These are phyloP conservation scores for Trichoderma aggressivum DNA, from an alignment of 2,329 filamentous ascomycete species.

Conservation along the genomic window DNA sequence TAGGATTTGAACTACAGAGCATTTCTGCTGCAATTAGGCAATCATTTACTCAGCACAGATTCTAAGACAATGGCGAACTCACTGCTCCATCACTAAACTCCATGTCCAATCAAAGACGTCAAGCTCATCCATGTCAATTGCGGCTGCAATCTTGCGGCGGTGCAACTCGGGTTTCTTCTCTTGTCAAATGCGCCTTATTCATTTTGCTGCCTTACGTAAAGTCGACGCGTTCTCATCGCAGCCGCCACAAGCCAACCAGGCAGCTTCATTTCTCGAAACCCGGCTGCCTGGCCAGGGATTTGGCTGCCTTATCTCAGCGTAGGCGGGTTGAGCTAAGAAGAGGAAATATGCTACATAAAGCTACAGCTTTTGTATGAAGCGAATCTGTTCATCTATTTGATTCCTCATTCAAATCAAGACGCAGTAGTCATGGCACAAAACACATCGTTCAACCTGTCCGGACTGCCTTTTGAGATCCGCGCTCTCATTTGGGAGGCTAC, in stretches of 20 bases:
- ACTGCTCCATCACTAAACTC: neutral
- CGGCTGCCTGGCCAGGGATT: neutral
- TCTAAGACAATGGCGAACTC: neutral
- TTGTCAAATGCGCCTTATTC: neutral
- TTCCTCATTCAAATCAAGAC: neutral
- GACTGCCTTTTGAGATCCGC: slow-evolving; percentile 29
- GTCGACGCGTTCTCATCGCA: neutral
- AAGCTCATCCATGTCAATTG: neutral
- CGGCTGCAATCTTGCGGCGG: neutral
- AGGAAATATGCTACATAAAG: neutral
- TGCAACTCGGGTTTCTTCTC: neutral
- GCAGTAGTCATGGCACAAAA: neutral
- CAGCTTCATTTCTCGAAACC: neutral
- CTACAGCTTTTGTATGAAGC: neutral
- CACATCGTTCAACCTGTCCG: slow-evolving; percentile 18
- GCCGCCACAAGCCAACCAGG: slow-evolving; percentile 11
- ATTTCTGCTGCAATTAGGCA: neutral
- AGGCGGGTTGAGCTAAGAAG: neutral
- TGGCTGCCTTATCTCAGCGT: neutral
- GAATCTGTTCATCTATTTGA: neutral
- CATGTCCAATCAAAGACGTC: neutral
- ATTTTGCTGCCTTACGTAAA: slow-evolving; percentile 7
- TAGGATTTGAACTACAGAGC: neutral
- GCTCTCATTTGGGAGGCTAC: slow-evolving; percentile 30
- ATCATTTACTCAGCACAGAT: neutral